phyloP scores from a whole-genome alignment of 1,139 yeast genomes.

The Candida glucosophila region DNA sequence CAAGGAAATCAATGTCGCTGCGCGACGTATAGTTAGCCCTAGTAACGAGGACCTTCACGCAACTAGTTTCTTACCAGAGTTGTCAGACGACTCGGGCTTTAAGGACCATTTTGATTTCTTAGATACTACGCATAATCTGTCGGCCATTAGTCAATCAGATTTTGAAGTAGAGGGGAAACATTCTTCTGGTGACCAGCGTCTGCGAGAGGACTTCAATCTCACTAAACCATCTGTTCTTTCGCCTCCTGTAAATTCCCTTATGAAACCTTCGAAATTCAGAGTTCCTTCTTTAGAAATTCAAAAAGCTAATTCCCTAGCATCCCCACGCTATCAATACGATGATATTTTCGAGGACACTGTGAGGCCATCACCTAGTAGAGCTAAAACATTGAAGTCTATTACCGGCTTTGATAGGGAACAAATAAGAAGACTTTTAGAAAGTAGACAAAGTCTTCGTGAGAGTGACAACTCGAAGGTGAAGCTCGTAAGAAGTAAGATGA shows the following conservation, averaged over 20 bases:
- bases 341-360: slow-evolving; percentile 35
- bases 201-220: slow-evolving; percentile 8
- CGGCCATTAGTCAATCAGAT: too few relatives aligned
- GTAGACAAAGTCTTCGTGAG: slow-evolving; percentile 32
- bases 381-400: slow-evolving; percentile 34
- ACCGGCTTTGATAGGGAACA: slow-evolving; percentile 45
- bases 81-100: slow-evolving; percentile 42
- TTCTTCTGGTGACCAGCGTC: slow-evolving; percentile 16
- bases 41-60: slow-evolving; percentile 29
- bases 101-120: slow-evolving; percentile 28
- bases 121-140: slow-evolving; percentile 11
- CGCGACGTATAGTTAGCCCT: slow-evolving; percentile 34
- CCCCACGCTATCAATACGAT: slow-evolving; percentile 31
- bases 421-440: slow-evolving; percentile 30
- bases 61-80: slow-evolving; percentile 35
- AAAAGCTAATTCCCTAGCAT: slow-evolving; percentile 24
- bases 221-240: slow-evolving; percentile 1
- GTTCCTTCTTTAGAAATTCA: slow-evolving; percentile 40
- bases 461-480: slow-evolving; percentile 35
- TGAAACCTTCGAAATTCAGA: slow-evolving; percentile 22
- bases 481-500: slow-evolving; percentile 20
- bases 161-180: too few relatives aligned
- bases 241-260: not conserved
- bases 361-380: slow-evolving; percentile 27
- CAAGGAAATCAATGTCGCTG: slow-evolving; percentile 36